These are phyloP conservation scores for Tetrapyrgos nigripes DNA, from an alignment of 1,284 basidiomycete genomes.

Conservation along the genomic window DNA sequence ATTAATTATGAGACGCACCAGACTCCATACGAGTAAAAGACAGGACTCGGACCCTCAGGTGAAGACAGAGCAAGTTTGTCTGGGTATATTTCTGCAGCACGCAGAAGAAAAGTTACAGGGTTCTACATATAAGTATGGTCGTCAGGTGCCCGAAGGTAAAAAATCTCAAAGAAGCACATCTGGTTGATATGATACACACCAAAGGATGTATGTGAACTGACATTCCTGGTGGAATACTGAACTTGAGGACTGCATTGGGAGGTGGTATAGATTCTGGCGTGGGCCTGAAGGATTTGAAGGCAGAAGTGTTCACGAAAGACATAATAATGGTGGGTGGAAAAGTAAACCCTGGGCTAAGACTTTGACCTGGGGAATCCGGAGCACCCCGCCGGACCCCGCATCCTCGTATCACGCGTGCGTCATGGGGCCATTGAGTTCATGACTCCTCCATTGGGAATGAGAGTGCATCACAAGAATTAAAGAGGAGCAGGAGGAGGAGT, in stretches of 20 bases:
- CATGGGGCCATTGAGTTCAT: neutral
- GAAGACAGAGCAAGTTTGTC: conserved; percentile 77
- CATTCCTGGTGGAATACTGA: conserved; percentile 45
- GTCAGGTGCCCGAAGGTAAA: neutral
- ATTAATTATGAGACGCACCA: conserved; percentile 67
- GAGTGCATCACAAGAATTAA: no score
- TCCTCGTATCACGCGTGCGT: neutral
- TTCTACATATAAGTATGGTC: conserved; percentile 52
- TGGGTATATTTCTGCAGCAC: conserved; percentile 79
- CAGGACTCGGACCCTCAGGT: conserved; percentile 67
- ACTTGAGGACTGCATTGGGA: conserved; percentile 46
- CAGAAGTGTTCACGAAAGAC: neutral
- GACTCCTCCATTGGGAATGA: no score
- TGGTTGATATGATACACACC: conserved; percentile 44
- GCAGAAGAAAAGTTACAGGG: conserved; percentile 77
- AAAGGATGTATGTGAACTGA: conserved; percentile 71
- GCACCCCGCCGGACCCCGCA: neutral
- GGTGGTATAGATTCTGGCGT: conserved; percentile 75
- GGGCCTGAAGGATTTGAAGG: conserved; percentile 45
- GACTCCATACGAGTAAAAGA: conserved; percentile 71
- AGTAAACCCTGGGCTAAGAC: neutral
- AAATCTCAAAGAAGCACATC: neutral
- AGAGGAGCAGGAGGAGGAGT: no score
- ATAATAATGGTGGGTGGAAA: neutral
- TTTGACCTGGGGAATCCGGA: neutral